Evolutionary conservation across 768 basidiomycete species (phyloP).

Genomic region (Ramaria sp.): DNA sequence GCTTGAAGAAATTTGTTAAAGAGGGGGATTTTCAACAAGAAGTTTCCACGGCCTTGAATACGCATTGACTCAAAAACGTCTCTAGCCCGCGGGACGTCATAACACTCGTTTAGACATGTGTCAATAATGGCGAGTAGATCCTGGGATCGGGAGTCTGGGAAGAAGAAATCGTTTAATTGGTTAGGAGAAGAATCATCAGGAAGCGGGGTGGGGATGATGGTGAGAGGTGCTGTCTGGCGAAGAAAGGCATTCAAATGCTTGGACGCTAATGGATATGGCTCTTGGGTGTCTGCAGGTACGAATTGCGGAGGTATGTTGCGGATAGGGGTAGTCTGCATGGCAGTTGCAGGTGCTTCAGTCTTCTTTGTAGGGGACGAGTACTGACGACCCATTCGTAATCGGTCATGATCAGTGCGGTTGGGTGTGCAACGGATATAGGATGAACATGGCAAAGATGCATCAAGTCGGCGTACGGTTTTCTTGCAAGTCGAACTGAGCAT

Average conservation of each 20-base stretch:
- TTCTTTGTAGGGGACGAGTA: conserved; percentile 57
- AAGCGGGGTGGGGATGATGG: conserved; percentile 57
- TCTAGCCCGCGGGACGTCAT: conserved; percentile 70
- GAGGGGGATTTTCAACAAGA: conserved; percentile 33
- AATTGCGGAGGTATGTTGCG: conserved; percentile 30
- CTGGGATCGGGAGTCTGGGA: conserved; percentile 51
- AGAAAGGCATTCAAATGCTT: conserved; percentile 41
- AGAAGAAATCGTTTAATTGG: conserved; percentile 37
- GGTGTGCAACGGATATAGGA: not conserved
- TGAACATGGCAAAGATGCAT: not conserved
- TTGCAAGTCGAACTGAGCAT: not conserved
- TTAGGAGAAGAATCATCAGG: conserved; percentile 33
- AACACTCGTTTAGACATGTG: conserved; percentile 65
- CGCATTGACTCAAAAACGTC: conserved; percentile 60
- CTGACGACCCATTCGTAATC: not conserved
- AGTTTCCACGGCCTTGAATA: conserved; percentile 22
- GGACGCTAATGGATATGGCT: conserved; percentile 10
- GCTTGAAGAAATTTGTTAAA: conserved; percentile 62
- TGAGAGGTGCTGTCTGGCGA: conserved; percentile 34
- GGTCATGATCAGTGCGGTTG: conserved; percentile 4
- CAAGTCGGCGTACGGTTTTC: not conserved
- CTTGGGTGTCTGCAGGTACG: conserved; percentile 18
- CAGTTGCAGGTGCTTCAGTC: conserved; percentile 41
- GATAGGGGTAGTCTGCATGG: conserved; percentile 26
- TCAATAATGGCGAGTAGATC: conserved; percentile 72